These are phyloP conservation scores for Draba incana DNA, from an alignment of 345 rosid genomes.

Conservation along the genomic window DNA sequence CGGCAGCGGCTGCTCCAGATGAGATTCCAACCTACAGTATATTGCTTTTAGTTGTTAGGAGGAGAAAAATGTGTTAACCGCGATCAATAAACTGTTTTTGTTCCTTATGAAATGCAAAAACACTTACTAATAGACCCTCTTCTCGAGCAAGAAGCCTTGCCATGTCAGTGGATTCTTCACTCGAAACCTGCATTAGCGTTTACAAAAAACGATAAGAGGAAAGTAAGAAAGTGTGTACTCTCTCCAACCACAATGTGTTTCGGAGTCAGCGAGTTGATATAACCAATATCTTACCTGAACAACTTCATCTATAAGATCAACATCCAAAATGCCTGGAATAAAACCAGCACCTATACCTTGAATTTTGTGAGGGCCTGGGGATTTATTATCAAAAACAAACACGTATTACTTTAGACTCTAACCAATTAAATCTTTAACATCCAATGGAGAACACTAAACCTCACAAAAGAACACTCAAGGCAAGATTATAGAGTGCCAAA, in stretches of 20 bases:
- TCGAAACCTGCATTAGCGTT: slow-evolving; percentile 53
- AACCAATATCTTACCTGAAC: slow-evolving; percentile 61
- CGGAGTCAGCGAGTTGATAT: not conserved
- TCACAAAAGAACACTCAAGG: not conserved
- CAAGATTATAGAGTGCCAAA: not conserved
- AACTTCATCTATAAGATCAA: slow-evolving; percentile 71
- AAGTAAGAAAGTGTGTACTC: slow-evolving; percentile 7
- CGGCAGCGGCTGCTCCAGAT: slow-evolving; percentile 84
- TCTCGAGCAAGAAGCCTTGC: slow-evolving; percentile 72
- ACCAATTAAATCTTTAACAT: too few relatives aligned
- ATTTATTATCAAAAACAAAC: slow-evolving; percentile 30
- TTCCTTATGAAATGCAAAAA: not conserved
- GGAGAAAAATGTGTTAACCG: not conserved
- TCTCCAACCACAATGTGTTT: not conserved
- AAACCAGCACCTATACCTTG: slow-evolving; percentile 98
- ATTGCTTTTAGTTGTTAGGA: not conserved
- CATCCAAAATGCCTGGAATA: slow-evolving; percentile 80
- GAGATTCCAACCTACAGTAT: slow-evolving; percentile 48
- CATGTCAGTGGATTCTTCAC: slow-evolving; percentile 84
- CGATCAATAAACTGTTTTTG: not conserved
- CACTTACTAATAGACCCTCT: slow-evolving; percentile 86
- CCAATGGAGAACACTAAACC: not conserved
- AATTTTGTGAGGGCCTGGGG: slow-evolving; percentile 90
- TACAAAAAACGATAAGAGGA: not conserved
- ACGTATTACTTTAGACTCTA: not conserved